A percentile compares a stretch with the other conserved stretches of the same genome.
Conservation (phyloP, 2,329 filamentous ascomycete species). For the Fusarium liriodendri region DNA sequence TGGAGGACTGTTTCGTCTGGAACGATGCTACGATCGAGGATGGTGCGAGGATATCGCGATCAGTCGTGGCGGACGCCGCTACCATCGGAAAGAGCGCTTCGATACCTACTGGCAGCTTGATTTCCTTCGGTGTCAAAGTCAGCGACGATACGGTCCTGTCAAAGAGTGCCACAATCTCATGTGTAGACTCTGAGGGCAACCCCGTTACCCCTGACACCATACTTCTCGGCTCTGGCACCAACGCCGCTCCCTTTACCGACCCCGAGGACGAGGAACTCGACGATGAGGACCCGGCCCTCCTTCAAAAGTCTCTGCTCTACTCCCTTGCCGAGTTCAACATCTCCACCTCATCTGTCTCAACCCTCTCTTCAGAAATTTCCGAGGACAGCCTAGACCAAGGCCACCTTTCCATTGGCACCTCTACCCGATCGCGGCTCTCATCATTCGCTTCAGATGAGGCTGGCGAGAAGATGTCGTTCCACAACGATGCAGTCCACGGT, state of each 20-base stretch:
- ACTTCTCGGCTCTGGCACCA: constrained; percentile 62
- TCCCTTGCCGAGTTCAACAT: constrained; percentile 64
- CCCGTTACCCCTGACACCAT: constrained; percentile 54
- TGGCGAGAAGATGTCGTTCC: constrained; percentile 71
- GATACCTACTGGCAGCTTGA: constrained; percentile 77
- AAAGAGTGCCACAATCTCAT: constrained; percentile 48
- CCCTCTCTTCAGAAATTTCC: constrained; percentile 72
- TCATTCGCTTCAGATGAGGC: constrained; percentile 81
- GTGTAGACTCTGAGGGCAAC: constrained; percentile 51
- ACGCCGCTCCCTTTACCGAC: constrained; percentile 61
- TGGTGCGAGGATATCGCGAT: constrained; percentile 74
- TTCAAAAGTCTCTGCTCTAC: constrained; percentile 69
- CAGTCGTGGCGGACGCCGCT: constrained; percentile 81
- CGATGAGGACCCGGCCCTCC: constrained; percentile 59
- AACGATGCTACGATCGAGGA: constrained; percentile 84
- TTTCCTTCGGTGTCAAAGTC: constrained; percentile 83
- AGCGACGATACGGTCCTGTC: constrained; percentile 67
- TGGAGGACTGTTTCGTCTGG: constrained; percentile 89
- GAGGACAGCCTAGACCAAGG: constrained; percentile 75
- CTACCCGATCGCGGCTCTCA: constrained; percentile 72
- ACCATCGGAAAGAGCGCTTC: constrained; percentile 77
- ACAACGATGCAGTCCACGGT: constrained; percentile 86
- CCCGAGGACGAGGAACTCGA: constrained; percentile 62
- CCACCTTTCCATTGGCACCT: constrained; percentile 56
- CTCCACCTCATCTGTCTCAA: constrained; percentile 67